Conservation (phyloP, 2,329 filamentous ascomycete genomes). For the Penicillium fuscoglaucum region DNA sequence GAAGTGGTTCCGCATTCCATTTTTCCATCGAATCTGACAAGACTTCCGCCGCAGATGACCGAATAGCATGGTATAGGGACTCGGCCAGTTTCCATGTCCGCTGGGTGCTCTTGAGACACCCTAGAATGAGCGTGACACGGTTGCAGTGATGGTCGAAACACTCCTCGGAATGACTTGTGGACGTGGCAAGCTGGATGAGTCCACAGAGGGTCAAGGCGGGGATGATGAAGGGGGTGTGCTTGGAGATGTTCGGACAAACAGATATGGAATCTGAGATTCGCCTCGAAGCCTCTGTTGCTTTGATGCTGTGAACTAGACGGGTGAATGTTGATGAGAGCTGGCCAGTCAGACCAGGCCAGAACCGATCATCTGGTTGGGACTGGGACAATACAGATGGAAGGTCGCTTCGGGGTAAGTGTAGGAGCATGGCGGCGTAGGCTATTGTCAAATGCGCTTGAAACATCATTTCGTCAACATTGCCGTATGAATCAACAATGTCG, state of each 20-base stretch:
- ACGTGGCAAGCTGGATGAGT: constrained; percentile 38
- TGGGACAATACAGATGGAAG: constrained; percentile 44
- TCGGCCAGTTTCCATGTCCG: constrained; percentile 35
- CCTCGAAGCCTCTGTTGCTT: constrained; percentile 38
- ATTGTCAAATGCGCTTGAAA: constrained; percentile 43
- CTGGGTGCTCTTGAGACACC: constrained; percentile 35
- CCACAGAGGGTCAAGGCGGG: constrained; percentile 33
- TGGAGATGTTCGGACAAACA: constrained; percentile 34
- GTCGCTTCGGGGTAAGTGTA: constrained; percentile 76
- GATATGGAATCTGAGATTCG: constrained; percentile 36
- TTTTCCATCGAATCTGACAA: constrained; percentile 31
- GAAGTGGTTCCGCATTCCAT: constrained; percentile 30
- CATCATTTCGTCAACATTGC: constrained; percentile 68
- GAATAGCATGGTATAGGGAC: constrained; percentile 29
- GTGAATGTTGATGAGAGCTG: constrained; percentile 35
- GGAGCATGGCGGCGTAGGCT: constrained; percentile 60
- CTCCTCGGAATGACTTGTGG: constrained; percentile 36
- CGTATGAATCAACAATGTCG: constrained; percentile 66
- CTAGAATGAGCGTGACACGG: constrained; percentile 38
- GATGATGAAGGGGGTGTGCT: constrained; percentile 36
- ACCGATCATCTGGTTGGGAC: constrained; percentile 26
- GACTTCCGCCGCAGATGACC: constrained; percentile 31
- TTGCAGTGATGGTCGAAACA: constrained; percentile 43
- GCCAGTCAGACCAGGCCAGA: constrained; percentile 29
- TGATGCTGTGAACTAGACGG: constrained; percentile 37